phyloP scores from a whole-genome alignment of 202 grass and related monocot species.

The Elaeis oleifera region DNA sequence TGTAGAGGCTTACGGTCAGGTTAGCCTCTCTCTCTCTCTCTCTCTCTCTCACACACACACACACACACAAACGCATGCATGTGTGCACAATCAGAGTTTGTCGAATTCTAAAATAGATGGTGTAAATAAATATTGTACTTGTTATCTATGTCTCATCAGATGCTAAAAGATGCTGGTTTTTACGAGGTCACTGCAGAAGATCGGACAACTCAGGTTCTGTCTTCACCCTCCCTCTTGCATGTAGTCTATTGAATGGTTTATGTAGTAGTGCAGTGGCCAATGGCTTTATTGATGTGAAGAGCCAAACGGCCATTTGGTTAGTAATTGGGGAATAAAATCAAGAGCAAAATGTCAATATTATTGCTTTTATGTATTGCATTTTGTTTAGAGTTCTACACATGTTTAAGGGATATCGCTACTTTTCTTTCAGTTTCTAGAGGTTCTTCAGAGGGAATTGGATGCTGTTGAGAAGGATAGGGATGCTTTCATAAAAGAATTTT shows the following conservation, averaged over 20 bases:
- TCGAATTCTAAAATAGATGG: too few relatives aligned
- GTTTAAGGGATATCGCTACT: not conserved
- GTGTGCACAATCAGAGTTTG: too few relatives aligned
- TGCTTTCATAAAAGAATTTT: conserved; percentile 66
- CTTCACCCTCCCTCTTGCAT: not conserved
- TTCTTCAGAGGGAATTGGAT: conserved; percentile 55
- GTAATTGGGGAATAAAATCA: too few relatives aligned
- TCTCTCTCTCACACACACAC: too few relatives aligned
- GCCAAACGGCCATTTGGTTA: too few relatives aligned
- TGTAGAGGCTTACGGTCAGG: conserved; percentile 68
- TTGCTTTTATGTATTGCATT: too few relatives aligned
- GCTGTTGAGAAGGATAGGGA: conserved; percentile 75
- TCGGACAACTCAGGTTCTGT: conserved; percentile 55
- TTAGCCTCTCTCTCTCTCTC: conserved; percentile 8
- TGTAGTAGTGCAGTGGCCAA: too few relatives aligned
- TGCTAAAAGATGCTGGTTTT: conserved; percentile 65
- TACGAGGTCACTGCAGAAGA: conserved; percentile 55
- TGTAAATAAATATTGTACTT: too few relatives aligned
- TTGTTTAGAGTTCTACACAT: too few relatives aligned
- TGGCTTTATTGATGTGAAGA: too few relatives aligned
- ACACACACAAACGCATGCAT: too few relatives aligned
- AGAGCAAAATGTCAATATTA: too few relatives aligned
- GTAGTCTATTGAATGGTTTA: not conserved
- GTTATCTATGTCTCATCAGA: conserved; percentile 38
- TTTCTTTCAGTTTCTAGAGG: conserved; percentile 43